Conservation (phyloP, 345 rosid genomes). For the Populus tremula region DNA sequence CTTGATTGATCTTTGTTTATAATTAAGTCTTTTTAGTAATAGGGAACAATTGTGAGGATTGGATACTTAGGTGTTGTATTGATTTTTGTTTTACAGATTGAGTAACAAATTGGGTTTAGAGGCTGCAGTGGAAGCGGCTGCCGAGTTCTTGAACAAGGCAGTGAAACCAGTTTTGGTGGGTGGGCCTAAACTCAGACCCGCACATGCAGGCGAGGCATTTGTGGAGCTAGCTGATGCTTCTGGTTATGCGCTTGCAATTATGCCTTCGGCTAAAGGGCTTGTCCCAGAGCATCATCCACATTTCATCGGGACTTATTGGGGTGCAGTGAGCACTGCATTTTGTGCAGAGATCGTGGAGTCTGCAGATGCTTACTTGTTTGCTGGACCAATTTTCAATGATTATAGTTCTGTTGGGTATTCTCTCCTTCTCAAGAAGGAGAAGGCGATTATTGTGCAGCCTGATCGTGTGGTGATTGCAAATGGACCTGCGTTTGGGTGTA, state of each 20-base stretch:
- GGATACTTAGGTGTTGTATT: background rate
- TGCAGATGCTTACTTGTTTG: conserved; percentile 78
- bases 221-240: conserved; percentile 60
- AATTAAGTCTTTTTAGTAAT: too few relatives aligned
- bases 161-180: conserved; percentile 76
- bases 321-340: conserved; percentile 72
- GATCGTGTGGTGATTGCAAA: conserved; percentile 59
- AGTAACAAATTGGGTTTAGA: conserved; percentile 59
- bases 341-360: conserved; percentile 85
- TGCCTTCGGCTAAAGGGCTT: conserved; percentile 77
- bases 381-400: conserved; percentile 80
- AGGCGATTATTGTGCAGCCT: conserved; percentile 72
- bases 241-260: conserved; percentile 60
- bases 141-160: conserved; percentile 70
- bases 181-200: conserved; percentile 64
- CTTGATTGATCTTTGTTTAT: background rate
- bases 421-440: conserved; percentile 78
- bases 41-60: background rate
- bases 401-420: conserved; percentile 83
- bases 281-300: conserved; percentile 73
- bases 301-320: conserved; percentile 82
- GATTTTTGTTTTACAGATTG: conserved; percentile 31
- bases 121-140: conserved; percentile 74
- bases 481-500: conserved; percentile 77
- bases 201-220: conserved; percentile 53